Conservation (phyloP, 2,329 filamentous ascomycete genomes). For the Claviceps quebecensis region DNA sequence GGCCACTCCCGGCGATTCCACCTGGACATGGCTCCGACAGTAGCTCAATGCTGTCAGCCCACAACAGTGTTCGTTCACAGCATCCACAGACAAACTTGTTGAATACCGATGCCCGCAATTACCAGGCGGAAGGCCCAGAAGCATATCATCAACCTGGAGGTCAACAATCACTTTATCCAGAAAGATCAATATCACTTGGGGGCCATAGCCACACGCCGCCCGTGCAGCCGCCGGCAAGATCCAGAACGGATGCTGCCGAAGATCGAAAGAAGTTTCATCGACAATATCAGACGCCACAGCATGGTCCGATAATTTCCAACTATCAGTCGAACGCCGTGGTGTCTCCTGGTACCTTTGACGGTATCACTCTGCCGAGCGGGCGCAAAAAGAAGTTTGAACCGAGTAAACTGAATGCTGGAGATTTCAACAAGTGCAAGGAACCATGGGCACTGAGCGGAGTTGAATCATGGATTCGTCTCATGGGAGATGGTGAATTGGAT, state of each 20-base stretch:
- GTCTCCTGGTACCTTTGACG: slow-evolving; percentile 53
- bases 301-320: slow-evolving; percentile 38
- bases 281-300: slow-evolving; percentile 36
- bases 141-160: slow-evolving; percentile 29
- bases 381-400: slow-evolving; percentile 75
- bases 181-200: slow-evolving; percentile 69
- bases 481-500: slow-evolving; percentile 85
- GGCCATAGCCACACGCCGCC: slow-evolving; percentile 70
- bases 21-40: slow-evolving; percentile 48
- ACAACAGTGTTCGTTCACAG: slow-evolving; percentile 25
- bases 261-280: slow-evolving; percentile 43
- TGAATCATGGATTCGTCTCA: slow-evolving; percentile 69
- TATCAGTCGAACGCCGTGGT: slow-evolving; percentile 41
- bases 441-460: slow-evolving; percentile 92
- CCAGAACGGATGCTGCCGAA: slow-evolving; percentile 84
- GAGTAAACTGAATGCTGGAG: slow-evolving; percentile 62
- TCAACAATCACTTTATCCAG: slow-evolving; percentile 31
- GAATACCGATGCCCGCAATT: slow-evolving; percentile 30
- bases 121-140: slow-evolving; percentile 32
- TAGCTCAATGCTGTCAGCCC: slow-evolving; percentile 35
- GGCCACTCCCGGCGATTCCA: slow-evolving; percentile 49
- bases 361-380: slow-evolving; percentile 68
- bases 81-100: slow-evolving; percentile 36
- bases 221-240: slow-evolving; percentile 70
- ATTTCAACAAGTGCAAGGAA: slow-evolving; percentile 74